phyloP scores from a whole-genome alignment of 257 asterid species.

The Solanum bulbocastanum region DNA sequence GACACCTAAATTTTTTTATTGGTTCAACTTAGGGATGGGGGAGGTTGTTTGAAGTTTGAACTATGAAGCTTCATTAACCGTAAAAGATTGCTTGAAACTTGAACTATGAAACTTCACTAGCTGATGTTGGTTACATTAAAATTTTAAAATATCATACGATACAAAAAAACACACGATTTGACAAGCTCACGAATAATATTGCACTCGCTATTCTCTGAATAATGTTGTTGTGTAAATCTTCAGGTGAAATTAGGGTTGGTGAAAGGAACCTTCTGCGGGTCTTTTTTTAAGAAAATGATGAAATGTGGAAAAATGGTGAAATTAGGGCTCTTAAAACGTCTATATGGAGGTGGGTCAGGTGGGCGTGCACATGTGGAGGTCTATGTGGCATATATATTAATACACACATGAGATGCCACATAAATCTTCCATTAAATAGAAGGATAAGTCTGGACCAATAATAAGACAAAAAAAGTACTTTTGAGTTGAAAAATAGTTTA shows the following conservation, averaged over 20 bases:
- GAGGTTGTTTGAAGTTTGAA: neutral
- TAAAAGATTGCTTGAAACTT: neutral
- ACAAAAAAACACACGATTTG: neutral
- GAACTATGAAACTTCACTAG: neutral
- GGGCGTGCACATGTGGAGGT: neutral
- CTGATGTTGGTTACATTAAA: neutral
- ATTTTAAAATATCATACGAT: neutral
- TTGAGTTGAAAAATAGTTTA: no score
- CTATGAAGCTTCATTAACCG: neutral
- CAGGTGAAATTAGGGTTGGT: no score
- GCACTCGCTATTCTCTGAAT: no score
- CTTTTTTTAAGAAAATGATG: neutral
- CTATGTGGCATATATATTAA: no score
- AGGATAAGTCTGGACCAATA: rapidly evolving
- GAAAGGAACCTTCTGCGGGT: neutral
- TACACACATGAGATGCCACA: neutral
- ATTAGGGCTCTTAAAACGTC: neutral
- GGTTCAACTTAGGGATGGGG: neutral
- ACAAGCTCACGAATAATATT: neutral
- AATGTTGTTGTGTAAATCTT: no score
- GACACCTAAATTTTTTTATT: neutral
- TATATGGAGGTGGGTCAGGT: neutral
- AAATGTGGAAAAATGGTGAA: no score
- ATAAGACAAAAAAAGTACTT: no score
- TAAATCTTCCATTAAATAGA: neutral